A percentile compares a stretch with the other conserved stretches of the same genome.
phyloP scores from a whole-genome alignment of 2,329 filamentous ascomycete species.

The Diaporthe nobilis region DNA sequence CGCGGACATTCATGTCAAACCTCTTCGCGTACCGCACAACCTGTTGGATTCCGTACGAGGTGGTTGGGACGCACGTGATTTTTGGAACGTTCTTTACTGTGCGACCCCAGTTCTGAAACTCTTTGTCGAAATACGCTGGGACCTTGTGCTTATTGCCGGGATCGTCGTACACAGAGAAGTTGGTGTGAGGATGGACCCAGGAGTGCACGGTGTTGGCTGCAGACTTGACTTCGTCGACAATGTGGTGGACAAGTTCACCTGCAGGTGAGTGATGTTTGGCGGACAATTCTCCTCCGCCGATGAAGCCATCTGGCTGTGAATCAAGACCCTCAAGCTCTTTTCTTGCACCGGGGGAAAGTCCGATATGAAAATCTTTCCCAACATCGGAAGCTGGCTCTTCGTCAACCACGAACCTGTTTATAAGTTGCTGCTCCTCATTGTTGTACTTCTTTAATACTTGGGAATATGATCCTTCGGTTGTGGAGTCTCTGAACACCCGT shows the following conservation, averaged over 20 bases:
- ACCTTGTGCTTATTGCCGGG: not conserved
- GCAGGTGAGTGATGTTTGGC: not conserved
- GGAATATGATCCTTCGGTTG: not conserved
- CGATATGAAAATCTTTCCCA: not conserved
- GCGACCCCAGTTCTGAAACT: slow-evolving; percentile 59
- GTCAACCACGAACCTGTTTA: not conserved
- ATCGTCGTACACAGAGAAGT: slow-evolving; percentile 1
- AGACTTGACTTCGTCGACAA: not conserved
- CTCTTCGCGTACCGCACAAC: slow-evolving; percentile 55
- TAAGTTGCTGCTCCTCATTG: not conserved
- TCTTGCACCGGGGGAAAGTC: not conserved
- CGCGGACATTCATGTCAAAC: slow-evolving; percentile 55
- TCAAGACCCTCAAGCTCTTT: not conserved
- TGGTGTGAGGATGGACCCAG: not conserved
- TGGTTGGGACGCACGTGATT: slow-evolving; percentile 58
- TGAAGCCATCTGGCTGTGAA: not conserved
- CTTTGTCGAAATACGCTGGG: slow-evolving; percentile 43
- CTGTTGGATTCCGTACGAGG: slow-evolving; percentile 56
- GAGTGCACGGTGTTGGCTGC: not conserved
- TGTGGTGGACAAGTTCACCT: not conserved
- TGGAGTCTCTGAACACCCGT: slow-evolving; percentile 2
- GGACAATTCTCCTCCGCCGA: not conserved
- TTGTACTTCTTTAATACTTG: not conserved
- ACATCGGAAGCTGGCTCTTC: not conserved
- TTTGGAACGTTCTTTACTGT: slow-evolving; percentile 55